A percentile compares a stretch with the other conserved stretches of the same genome.
These are phyloP conservation scores for Arachis stenosperma DNA, from an alignment of 306 rosid species.

Conservation along the genomic window DNA sequence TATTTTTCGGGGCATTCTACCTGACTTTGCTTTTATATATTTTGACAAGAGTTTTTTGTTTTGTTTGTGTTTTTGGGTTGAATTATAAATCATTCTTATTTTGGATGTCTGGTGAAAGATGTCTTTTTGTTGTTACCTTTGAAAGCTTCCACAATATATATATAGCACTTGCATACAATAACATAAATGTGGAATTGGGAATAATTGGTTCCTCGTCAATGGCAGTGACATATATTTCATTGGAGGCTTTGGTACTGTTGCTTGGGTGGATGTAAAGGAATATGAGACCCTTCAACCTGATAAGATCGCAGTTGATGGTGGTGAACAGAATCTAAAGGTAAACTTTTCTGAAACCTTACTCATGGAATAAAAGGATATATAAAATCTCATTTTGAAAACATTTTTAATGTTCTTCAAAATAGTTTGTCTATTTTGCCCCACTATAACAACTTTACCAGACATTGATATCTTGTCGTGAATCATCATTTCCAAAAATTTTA, in stretches of 20 bases:
- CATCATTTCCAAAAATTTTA: no score
- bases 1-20: constrained; percentile 17
- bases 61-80: not conserved
- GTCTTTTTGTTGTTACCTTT: constrained; percentile 22
- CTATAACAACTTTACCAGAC: not conserved
- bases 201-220: constrained; percentile 38
- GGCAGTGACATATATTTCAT: constrained; percentile 96
- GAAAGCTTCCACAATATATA: not conserved
- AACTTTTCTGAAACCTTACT: constrained; percentile 29
- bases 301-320: constrained; percentile 96
- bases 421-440: not conserved
- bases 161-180: not conserved
- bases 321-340: constrained; percentile 94
- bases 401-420: not conserved
- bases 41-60: not conserved
- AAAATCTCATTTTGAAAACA: not conserved
- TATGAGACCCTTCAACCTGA: constrained; percentile 93
- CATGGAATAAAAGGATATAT: constrained; percentile 14
- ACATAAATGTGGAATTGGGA: constrained; percentile 13
- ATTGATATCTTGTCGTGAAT: no score
- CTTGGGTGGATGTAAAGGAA: constrained; percentile 98
- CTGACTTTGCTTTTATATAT: not conserved
- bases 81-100: constrained; percentile 5
- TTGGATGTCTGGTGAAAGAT: constrained; percentile 25
- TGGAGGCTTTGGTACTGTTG: constrained; percentile 99